Base-by-base conservation (phyloP, 768 basidiomycete genomes). In the Rhizopogon rudus region DNA sequence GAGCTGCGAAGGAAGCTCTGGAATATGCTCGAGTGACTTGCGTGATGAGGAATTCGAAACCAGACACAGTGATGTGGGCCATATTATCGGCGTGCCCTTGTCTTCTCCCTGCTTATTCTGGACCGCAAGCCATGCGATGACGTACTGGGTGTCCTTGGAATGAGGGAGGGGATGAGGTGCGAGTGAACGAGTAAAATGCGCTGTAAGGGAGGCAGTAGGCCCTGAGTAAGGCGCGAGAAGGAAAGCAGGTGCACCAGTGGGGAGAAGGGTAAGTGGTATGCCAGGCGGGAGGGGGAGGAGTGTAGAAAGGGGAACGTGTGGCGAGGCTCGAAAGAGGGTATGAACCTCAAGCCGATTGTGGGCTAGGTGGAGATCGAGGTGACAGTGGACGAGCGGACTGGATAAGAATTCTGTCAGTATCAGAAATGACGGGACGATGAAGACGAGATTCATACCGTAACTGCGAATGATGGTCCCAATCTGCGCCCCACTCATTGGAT, bases 51-150 rank as follows among this genome's bases (percentile, higher is more conserved):
- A 67, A 57, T 61, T 74, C 67, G 67, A 77, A n/a, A 67, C 73
- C 71, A 67, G 75, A 59, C 84, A 87, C 4, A 92, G 78, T 1
- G 74, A 68, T 2, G 78, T 69, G 1, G 91, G 90, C 75, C 89
- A 92, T 58, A 91, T 82, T 48, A 87, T 73, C n/a, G 79, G 74
- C 31, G 88, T 71, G 1, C 89, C 89, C 61, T 90, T 91, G 60
- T 89, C 87, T 65, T 91, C 89, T 33, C 87, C 88, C 59, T 87
- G 88, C 58, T 80, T 84, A 62, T 88, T 88, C 67, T 89, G 81
- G 17, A 91, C 85, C 33, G 77, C 79, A 39, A 91, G 76, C 84
- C 86, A 91, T 3, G 81, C 87, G 51, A 91, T 82, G 44, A 89
- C 68, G 65, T 82, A 89, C 14, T 61, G 60, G 2, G 67, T 67